Base-by-base conservation (phyloP, 2,329 filamentous ascomycete species). In the Colletotrichum godetiae region DNA sequence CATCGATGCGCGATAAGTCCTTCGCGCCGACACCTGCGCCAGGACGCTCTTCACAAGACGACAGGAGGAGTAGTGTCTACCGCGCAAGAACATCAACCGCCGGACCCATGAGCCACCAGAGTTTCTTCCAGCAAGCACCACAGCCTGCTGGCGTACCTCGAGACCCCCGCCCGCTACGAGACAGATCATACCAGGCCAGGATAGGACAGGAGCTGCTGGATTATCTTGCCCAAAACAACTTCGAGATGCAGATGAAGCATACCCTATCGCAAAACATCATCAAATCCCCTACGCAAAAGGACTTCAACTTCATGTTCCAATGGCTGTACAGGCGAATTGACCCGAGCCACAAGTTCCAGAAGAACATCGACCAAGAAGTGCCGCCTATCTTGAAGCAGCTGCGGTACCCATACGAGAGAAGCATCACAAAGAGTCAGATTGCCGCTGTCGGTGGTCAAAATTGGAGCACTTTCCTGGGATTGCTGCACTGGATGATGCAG, bases 401-500 rank as follows among this genome's bases (percentile, higher is more conserved):
- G 79, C 91, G 96, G 67, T 99, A 99, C 80, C 97, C 97, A 0
- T 99, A 95, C 80, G 95, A 98, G 79, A 94, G 95, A 82, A 95
- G 92, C 79, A 98, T 99, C 78, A 98, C 95, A 67, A 99, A 98
- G 83, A 98, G 95, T 65, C 95, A 98, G 80, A 95, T 99, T 71
- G 92, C 95, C 0, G 97, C 97, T 2, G 97, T 98, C 0, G 97
- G 97, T 76, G 96, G 95, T 3, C 95, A 98, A 83, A 98, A 98
- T 80, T 99, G 97, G 97, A 93, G 93, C 75, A 97, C 95, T 0
- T 98, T 99, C 79, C 86, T 99, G 13, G 97, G 95, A 0, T 86
- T 99, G 81, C 87, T 99, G 63, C 95, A 99, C 84, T 99, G 97
- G 97, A 96, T 99, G 92, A 98, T 99, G 96, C 95, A 98, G 82